phyloP scores from a whole-genome alignment of 2,329 filamentous ascomycete species.

The Aspergillus carbonarius region DNA sequence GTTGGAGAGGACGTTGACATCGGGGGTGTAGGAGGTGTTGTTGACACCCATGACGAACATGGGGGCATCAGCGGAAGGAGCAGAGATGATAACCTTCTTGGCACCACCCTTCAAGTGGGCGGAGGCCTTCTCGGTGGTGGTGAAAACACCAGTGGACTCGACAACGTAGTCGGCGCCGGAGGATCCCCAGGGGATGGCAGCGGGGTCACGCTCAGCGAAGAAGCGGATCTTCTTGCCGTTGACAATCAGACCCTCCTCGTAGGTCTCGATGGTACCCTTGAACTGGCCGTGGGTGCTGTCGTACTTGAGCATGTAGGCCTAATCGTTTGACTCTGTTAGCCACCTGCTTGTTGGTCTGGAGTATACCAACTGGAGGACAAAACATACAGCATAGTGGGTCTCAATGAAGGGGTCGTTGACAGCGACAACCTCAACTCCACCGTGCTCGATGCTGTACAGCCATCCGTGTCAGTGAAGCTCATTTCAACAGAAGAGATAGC shows the following conservation, averaged over 20 bases:
- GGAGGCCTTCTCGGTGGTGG: constrained; percentile 92
- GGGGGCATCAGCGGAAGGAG: constrained; percentile 71
- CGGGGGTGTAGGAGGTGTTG: constrained; percentile 87
- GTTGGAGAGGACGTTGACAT: constrained; percentile 94
- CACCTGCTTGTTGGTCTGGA: neutral
- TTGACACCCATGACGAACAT: constrained; percentile 99
- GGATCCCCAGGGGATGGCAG: constrained; percentile 84
- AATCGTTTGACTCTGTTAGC: constrained; percentile 11
- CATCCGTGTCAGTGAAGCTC: constrained; percentile 6
- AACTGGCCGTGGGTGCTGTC: constrained; percentile 96
- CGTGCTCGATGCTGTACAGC: constrained; percentile 68
- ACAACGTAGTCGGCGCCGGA: constrained; percentile 90
- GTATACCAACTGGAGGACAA: neutral
- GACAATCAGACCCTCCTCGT: constrained; percentile 72
- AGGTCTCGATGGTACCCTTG: constrained; percentile 82
- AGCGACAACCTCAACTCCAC: constrained; percentile 86
- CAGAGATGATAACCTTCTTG: constrained; percentile 86
- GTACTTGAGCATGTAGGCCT: constrained; percentile 99
- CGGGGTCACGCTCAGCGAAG: constrained; percentile 89
- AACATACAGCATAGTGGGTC: constrained; percentile 90
- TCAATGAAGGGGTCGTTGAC: constrained; percentile 99
- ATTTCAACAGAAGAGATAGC: neutral
- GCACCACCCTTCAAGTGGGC: constrained; percentile 94
- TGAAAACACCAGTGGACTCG: constrained; percentile 99
- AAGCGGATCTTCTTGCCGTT: constrained; percentile 95